Evolutionary conservation across 1,139 yeast species (phyloP), one percentile per base, ranked within the genome.

Genomic region (Scheffersomyces insectosa): DNA sequence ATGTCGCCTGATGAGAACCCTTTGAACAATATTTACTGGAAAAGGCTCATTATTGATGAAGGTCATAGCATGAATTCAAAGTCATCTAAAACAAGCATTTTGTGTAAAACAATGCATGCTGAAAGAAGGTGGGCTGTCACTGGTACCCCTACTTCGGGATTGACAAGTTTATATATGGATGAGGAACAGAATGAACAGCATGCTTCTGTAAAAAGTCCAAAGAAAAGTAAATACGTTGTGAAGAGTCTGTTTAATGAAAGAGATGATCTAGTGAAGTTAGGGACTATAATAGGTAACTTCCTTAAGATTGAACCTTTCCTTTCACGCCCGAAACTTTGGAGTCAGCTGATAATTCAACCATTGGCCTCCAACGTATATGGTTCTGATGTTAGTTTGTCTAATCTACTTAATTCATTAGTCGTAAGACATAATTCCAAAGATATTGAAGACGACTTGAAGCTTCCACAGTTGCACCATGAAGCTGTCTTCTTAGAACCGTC

Each of bases 111-210:
- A 14, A 56, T 85, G 40, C 62, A 65, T 43, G 77, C 80, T 8
- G 90, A 85, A 55, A 66, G 88, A 40, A 70, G 79, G 47, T 85
- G 90, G 91, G 83, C 83, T 0, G 87, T 85, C 1, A 80, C 87
- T 0, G 90, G 91, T 28, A 85, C 90, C 0, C 90, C 90, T 2
- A 83, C 89, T 0, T 75, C 86, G 0, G 90, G 90, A 0, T 63
- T 84, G 45, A 83, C 88, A 0, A 75, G 75, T 37, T 58, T 83
- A 3, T 78, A 81, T 46, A 72, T 83, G 72, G 79, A 76, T 49
- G 80, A 77, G 47, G 73, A 68, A 36, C 39, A 66, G 33, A 63
- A 62, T 11, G 55, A 54, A 6, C 50, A 46, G 14, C 36, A 32
- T 1, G 9, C 37, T 5, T n/a, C 14, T 12, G 9, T 32, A 11